phyloP scores from a whole-genome alignment of 2,329 filamentous ascomycete species.

The Fusarium sublunatum region DNA sequence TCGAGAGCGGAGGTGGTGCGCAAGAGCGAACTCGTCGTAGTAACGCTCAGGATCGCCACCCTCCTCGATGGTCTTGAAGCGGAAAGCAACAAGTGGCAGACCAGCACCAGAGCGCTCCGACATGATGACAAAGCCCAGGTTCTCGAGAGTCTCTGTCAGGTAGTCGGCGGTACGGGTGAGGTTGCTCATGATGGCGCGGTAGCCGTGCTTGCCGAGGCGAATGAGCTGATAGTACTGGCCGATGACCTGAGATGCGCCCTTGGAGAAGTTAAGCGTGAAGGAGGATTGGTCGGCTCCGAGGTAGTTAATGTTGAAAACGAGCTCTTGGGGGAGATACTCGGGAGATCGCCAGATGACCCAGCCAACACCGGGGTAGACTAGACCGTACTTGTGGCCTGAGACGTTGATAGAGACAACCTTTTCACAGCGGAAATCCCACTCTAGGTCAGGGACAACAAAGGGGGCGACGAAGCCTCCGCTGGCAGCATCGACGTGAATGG shows the following conservation, averaged over 20 bases:
- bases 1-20: conserved; percentile 85
- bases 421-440: conserved; percentile 92
- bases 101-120: conserved; percentile 81
- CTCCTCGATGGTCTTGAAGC: conserved; percentile 70
- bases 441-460: conserved; percentile 83
- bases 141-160: conserved; percentile 76
- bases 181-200: conserved; percentile 93
- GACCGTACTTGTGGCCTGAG: conserved; percentile 85
- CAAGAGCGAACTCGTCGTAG: conserved; percentile 81
- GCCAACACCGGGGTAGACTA: conserved; percentile 89
- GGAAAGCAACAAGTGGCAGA: conserved; percentile 90
- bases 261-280: conserved; percentile 97
- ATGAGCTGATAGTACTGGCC: conserved; percentile 98
- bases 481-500: conserved; percentile 94
- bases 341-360: conserved; percentile 92
- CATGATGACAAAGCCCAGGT: conserved; percentile 88
- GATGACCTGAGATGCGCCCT: conserved; percentile 93
- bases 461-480: conserved; percentile 93
- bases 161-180: conserved; percentile 91
- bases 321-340: conserved; percentile 86
- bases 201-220: conserved; percentile 91
- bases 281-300: conserved; percentile 94
- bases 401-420: conserved; percentile 95
- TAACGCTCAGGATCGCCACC: conserved; percentile 62
- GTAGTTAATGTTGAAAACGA: conserved; percentile 99